A percentile compares a stretch with the other conserved stretches of the same genome.
phyloP scores from a whole-genome alignment of 192 early-diverging fungal genomes.

The Coemansia sp. region DNA sequence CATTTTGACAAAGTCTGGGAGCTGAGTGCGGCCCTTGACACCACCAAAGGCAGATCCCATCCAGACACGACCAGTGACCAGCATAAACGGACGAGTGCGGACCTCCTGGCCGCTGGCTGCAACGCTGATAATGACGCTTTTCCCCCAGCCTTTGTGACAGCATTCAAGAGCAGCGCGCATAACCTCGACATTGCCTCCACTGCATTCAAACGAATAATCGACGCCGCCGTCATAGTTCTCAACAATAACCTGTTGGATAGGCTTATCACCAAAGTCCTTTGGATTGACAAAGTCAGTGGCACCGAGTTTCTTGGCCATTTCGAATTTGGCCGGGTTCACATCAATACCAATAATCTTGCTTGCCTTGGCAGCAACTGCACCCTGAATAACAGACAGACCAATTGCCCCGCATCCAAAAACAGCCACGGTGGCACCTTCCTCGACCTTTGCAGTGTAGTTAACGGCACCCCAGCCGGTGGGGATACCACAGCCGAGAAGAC shows the following conservation, averaged over 20 bases:
- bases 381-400: slow-evolving; percentile 88
- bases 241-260: slow-evolving; percentile 81
- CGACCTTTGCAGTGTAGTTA: slow-evolving; percentile 89
- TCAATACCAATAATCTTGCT: slow-evolving; percentile 89
- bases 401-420: slow-evolving; percentile 97
- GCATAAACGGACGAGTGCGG: slow-evolving; percentile 91
- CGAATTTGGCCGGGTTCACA: slow-evolving; percentile 84
- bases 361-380: slow-evolving; percentile 65
- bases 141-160: slow-evolving; percentile 92
- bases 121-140: slow-evolving; percentile 87
- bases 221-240: slow-evolving; percentile 94
- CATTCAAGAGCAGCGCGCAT: slow-evolving; percentile 96
- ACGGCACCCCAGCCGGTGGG: slow-evolving; percentile 97
- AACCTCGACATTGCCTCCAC: slow-evolving; percentile 82
- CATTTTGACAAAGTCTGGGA: slow-evolving; percentile 83
- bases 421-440: slow-evolving; percentile 71
- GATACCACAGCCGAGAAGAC: slow-evolving; percentile 93
- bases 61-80: slow-evolving; percentile 96
- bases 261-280: slow-evolving; percentile 69
- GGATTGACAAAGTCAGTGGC: slow-evolving; percentile 91
- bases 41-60: slow-evolving; percentile 97
- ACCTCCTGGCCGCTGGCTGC: slow-evolving; percentile 92
- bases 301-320: slow-evolving; percentile 75
- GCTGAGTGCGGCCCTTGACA: slow-evolving; percentile 89
- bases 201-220: slow-evolving; percentile 96